These are phyloP conservation scores for Eragrostis curvula DNA, from an alignment of 176 grass and related monocot genomes.

Conservation along the genomic window DNA sequence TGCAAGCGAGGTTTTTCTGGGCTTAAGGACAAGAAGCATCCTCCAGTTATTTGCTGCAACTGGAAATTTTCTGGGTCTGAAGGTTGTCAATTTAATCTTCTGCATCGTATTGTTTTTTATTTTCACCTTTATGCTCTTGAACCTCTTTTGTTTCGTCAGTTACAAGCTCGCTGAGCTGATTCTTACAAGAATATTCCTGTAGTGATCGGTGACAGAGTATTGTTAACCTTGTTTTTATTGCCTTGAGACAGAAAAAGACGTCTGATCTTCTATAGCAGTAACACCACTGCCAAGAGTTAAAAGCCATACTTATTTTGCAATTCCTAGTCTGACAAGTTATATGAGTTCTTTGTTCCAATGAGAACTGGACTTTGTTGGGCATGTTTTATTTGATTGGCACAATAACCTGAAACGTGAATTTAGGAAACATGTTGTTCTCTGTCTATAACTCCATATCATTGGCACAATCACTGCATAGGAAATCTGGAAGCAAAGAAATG, in stretches of 20 bases:
- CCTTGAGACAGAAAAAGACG: not conserved
- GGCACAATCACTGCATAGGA: too few species aligned
- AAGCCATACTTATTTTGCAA: slow-evolving; percentile 24
- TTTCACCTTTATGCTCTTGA: not conserved
- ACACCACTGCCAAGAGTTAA: slow-evolving; percentile 12
- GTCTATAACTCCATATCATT: too few species aligned
- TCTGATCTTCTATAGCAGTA: slow-evolving; percentile 24
- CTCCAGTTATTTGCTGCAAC: slow-evolving; percentile 80
- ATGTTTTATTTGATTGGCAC: slow-evolving; percentile 6
- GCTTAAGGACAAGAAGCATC: slow-evolving; percentile 84
- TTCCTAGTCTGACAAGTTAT: not conserved
- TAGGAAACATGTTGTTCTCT: not conserved
- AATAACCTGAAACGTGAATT: slow-evolving; percentile 17
- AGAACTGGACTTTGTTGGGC: not conserved
- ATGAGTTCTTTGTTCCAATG: not conserved
- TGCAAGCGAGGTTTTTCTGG: slow-evolving; percentile 77
- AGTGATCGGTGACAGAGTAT: not conserved
- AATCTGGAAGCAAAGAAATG: too few species aligned
- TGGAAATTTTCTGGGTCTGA: slow-evolving; percentile 78
- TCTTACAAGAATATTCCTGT: slow-evolving; percentile 14
- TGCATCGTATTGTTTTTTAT: not conserved
- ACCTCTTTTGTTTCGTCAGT: slow-evolving; percentile 18
- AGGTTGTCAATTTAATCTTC: slow-evolving; percentile 58
- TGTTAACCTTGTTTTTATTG: slow-evolving; percentile 44
- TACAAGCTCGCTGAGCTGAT: slow-evolving; percentile 25